A percentile compares a stretch with the other conserved stretches of the same genome.
These are phyloP conservation scores for Lactarius trivialis DNA, from an alignment of 768 basidiomycete species.

Conservation along the genomic window DNA sequence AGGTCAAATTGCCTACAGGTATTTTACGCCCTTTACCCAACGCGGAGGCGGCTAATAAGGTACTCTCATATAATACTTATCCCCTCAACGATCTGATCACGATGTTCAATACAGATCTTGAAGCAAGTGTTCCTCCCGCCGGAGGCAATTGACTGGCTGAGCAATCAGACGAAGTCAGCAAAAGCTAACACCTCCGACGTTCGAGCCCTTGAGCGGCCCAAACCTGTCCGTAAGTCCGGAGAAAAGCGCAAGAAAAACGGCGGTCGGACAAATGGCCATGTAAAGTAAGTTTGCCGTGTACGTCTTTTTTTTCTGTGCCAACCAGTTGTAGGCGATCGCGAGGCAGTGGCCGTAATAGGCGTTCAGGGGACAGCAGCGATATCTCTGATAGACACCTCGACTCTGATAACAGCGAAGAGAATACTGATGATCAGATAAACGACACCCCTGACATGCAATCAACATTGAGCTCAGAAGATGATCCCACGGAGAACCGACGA, in stretches of 20 bases:
- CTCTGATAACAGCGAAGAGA: constrained; percentile 22
- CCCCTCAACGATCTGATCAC: not conserved
- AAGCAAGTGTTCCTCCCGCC: constrained; percentile 64
- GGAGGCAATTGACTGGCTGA: constrained; percentile 51
- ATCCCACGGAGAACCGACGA: constrained; percentile 23
- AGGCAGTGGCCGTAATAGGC: constrained; percentile 25
- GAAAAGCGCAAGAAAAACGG: constrained; percentile 50
- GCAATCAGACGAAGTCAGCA: constrained; percentile 39
- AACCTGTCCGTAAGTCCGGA: constrained; percentile 48
- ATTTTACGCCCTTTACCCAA: constrained; percentile 69
- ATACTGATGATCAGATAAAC: constrained; percentile 15
- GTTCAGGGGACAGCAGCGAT: constrained; percentile 26
- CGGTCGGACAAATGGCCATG: constrained; percentile 40
- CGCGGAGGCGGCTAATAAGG: constrained; percentile 60
- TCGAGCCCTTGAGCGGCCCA: constrained; percentile 25
- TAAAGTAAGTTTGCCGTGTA: constrained; percentile 37
- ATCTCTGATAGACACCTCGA: constrained; percentile 28
- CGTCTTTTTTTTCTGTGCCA: constrained; percentile 2
- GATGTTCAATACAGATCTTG: constrained; percentile 45
- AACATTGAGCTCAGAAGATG: constrained; percentile 20
- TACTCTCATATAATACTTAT: constrained; percentile 24
- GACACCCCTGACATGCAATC: constrained; percentile 14
- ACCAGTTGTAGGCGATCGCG: constrained; percentile 23
- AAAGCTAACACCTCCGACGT: constrained; percentile 27
- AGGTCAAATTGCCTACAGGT: constrained; percentile 72